Conservation (phyloP, 768 basidiomycete genomes). For the Naematelia aurantialba region DNA sequence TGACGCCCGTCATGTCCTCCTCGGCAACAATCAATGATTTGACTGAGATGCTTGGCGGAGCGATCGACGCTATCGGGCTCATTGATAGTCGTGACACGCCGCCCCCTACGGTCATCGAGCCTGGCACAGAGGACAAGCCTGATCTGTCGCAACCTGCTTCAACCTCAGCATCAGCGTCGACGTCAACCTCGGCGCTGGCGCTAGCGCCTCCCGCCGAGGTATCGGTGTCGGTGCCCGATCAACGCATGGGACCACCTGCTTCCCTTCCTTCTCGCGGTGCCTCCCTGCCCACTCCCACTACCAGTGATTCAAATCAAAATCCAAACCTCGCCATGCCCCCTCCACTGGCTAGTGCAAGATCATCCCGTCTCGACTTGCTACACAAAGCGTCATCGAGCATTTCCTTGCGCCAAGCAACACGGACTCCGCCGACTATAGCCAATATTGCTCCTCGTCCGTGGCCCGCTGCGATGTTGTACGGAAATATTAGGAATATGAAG, state of each 20-base stretch:
- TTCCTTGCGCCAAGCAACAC: not conserved
- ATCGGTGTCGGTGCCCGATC: not conserved
- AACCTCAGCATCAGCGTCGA: not conserved
- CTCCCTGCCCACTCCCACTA: not conserved
- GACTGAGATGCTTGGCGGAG: conserved; percentile 43
- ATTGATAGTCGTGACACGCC: conserved; percentile 41
- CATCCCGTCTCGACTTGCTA: not conserved
- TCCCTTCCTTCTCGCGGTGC: not conserved
- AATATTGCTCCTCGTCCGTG: conserved; percentile 25
- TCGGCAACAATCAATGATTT: conserved; percentile 34
- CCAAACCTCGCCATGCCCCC: not conserved
- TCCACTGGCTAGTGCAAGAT: not conserved
- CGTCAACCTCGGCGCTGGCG: too few species aligned
- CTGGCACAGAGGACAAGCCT: conserved; percentile 18
- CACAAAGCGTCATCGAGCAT: not conserved
- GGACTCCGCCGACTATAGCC: not conserved
- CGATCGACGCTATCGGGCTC: conserved; percentile 43
- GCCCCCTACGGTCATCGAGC: conserved; percentile 31
- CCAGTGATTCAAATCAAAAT: not conserved
- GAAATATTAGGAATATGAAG: conserved; percentile 40
- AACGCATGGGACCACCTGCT: not conserved
- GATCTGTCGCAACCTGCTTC: conserved; percentile 1
- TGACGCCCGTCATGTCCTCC: conserved; percentile 11
- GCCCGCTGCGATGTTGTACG: conserved; percentile 48
- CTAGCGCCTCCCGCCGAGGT: conserved; percentile 16